These are phyloP conservation scores for Leccinum fallax DNA, from an alignment of 1,284 basidiomycete genomes.

Conservation along the genomic window DNA sequence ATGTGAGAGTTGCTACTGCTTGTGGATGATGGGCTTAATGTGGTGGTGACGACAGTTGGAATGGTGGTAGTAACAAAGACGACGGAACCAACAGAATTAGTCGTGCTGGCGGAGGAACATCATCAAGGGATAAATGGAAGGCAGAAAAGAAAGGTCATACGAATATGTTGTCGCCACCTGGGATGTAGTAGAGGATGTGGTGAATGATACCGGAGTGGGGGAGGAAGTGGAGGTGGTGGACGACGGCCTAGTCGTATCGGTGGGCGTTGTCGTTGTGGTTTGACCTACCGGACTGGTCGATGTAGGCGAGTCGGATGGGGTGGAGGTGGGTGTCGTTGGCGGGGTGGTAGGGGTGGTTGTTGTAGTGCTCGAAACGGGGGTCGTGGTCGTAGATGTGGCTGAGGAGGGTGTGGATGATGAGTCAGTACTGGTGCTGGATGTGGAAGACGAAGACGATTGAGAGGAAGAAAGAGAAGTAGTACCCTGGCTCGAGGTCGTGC, in stretches of 20 bases:
- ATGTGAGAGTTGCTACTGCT: constrained; percentile 16
- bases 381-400: background rate
- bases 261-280: background rate
- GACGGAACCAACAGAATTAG: constrained; percentile 24
- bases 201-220: background rate
- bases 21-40: background rate
- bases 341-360: constrained; percentile 4
- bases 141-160: constrained; percentile 13
- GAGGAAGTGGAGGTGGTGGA: background rate
- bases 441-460: background rate
- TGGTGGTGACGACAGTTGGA: constrained; percentile 17
- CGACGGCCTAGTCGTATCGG: background rate
- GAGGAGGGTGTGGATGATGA: constrained; percentile 5
- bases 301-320: constrained; percentile 7
- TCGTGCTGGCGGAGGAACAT: constrained; percentile 19
- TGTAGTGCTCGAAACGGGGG: background rate
- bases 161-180: constrained; percentile 17
- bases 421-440: constrained; percentile 16
- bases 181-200: constrained; percentile 13
- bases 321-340: background rate
- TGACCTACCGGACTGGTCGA: background rate
- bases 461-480: constrained; percentile 18
- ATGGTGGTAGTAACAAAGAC: constrained; percentile 21
- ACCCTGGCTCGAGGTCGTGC: constrained; percentile 19
- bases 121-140: background rate